phyloP scores from a whole-genome alignment of 768 basidiomycete genomes.

The Naganishia vaughanmartiniae region DNA sequence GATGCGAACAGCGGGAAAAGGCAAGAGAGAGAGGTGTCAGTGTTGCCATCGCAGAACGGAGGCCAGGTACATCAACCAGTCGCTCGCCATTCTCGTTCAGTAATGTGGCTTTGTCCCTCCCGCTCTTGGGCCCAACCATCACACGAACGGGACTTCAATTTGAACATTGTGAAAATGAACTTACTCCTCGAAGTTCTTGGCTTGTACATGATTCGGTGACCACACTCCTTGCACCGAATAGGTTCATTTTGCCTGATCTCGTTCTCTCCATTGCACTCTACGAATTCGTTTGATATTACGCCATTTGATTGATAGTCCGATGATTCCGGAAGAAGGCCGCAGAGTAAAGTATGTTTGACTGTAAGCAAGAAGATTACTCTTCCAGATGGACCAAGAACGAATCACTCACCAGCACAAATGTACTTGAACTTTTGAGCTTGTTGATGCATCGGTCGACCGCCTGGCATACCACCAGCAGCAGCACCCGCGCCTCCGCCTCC shows the following conservation, averaged over 20 bases:
- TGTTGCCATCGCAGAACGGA: constrained; percentile 3
- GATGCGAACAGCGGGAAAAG: background rate
- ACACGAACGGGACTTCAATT: background rate
- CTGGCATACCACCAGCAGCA: constrained; percentile 8
- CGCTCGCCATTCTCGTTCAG: background rate
- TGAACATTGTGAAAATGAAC: constrained; percentile 44
- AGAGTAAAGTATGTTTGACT: background rate
- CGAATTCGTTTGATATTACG: background rate
- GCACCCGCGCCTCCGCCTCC: constrained; percentile 6
- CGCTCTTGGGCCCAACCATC: background rate
- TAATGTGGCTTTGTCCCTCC: too few species aligned
- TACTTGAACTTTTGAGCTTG: constrained; percentile 31
- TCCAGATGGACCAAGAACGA: background rate
- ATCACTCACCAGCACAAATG: constrained; percentile 31
- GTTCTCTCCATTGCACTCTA: constrained; percentile 90
- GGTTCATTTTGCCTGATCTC: constrained; percentile 86
- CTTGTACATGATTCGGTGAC: constrained; percentile 98
- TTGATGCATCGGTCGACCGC: constrained; percentile 24
- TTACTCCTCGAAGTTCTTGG: constrained; percentile 88
- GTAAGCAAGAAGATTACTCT: background rate
- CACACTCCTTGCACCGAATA: constrained; percentile 92
- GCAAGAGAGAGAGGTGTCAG: background rate
- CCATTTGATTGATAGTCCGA: background rate
- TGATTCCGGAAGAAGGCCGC: background rate
- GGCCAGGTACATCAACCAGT: constrained; percentile 27